Evolutionary conservation across 1,139 yeast genomes (phyloP).

Genomic region (Pichia inconspicua): DNA sequence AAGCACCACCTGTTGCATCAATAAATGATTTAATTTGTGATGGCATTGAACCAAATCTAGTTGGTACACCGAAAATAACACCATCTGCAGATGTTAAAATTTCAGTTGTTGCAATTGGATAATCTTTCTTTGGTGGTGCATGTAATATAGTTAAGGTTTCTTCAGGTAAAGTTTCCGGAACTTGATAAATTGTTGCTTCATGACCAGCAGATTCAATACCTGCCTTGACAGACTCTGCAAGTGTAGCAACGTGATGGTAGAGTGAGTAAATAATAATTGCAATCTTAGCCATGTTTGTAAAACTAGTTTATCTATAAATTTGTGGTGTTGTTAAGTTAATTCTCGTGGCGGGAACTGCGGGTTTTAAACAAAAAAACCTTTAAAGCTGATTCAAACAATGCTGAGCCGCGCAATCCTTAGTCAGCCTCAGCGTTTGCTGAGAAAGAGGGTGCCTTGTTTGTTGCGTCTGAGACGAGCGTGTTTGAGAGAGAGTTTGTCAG

Average conservation of each 20-base stretch:
- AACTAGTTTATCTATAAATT: no score
- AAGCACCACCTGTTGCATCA: constrained; percentile 41
- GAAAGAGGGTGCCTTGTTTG: background rate
- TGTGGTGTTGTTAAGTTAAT: no score
- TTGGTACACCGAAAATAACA: constrained; percentile 43
- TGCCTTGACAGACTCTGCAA: constrained; percentile 37
- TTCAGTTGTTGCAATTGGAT: constrained; percentile 37
- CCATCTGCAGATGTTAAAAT: constrained; percentile 38
- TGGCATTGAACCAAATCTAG: constrained; percentile 42
- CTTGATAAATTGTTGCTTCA: constrained; percentile 38
- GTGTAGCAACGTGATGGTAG: constrained; percentile 38
- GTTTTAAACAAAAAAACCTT: background rate
- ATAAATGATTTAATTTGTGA: constrained; percentile 40
- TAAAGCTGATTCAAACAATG: no score
- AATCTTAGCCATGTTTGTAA: constrained; percentile 18
- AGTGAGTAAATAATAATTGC: constrained; percentile 41
- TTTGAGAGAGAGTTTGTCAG: constrained; percentile 67
- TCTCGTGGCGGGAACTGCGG: no score
- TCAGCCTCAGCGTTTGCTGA: background rate
- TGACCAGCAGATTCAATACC: constrained; percentile 36
- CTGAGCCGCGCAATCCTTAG: no score
- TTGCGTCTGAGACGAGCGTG: constrained; percentile 38
- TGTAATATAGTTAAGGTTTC: constrained; percentile 36
- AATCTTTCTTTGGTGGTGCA: constrained; percentile 36
- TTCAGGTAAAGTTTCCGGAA: constrained; percentile 42